These are phyloP conservation scores for Leucosporidium yakuticum DNA, from an alignment of 768 basidiomycete genomes.

Conservation along the genomic window DNA sequence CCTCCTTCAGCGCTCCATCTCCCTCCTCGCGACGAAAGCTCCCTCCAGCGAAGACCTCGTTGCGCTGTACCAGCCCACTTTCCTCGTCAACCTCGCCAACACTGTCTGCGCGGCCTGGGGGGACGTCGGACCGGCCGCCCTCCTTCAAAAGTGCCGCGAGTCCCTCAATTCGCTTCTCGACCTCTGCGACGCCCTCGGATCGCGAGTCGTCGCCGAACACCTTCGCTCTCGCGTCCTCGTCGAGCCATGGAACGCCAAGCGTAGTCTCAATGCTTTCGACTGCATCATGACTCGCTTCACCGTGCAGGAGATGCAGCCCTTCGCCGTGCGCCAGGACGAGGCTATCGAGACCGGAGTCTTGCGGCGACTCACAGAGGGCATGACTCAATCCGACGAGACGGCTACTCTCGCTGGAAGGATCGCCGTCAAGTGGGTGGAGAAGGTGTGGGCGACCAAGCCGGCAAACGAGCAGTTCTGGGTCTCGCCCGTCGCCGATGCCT, in stretches of 20 bases:
- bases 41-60: background rate
- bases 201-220: background rate
- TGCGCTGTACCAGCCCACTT: background rate
- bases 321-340: background rate
- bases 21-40: too few relatives aligned
- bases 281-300: constrained; percentile 2
- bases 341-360: constrained; percentile 7
- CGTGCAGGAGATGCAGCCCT: constrained; percentile 7
- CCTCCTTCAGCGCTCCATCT: background rate
- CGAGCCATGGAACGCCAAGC: constrained; percentile 24
- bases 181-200: constrained; percentile 11
- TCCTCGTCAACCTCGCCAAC: constrained; percentile 5
- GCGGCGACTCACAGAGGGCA: constrained; percentile 9
- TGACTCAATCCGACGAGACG: constrained; percentile 27
- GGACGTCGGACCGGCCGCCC: constrained; percentile 10
- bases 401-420: constrained; percentile 23
- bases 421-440: constrained; percentile 17
- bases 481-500: constrained; percentile 10
- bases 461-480: constrained; percentile 12
- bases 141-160: constrained; percentile 6
- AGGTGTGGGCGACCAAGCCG: constrained; percentile 6
- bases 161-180: constrained; percentile 14
- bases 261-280: constrained; percentile 18
- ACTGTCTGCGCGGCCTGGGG: constrained; percentile 21
- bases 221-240: constrained; percentile 19